Conservation (phyloP, 306 rosid genomes). For the Glycine latifolia region DNA sequence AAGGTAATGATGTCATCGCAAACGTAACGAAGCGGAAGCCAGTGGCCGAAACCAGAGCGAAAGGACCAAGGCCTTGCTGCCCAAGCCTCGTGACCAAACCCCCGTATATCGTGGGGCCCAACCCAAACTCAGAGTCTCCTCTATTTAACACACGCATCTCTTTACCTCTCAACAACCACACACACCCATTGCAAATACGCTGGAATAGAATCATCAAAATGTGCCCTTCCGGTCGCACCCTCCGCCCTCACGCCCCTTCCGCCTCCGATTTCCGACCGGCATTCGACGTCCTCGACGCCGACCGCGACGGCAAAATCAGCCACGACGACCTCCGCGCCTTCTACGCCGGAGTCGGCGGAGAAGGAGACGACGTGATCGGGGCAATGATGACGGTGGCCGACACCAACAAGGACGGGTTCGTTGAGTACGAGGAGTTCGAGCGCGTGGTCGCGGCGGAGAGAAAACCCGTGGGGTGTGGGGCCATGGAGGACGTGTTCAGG, state of each 20-base stretch:
- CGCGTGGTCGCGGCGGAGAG: conserved; percentile 57
- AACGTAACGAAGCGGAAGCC: neutral
- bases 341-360: conserved; percentile 50
- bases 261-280: conserved; percentile 64
- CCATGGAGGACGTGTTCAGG: conserved; percentile 87
- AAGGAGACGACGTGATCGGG: conserved; percentile 63
- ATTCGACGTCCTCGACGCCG: conserved; percentile 78
- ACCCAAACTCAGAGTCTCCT: neutral
- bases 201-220: conserved; percentile 25
- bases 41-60: too few species aligned
- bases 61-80: conserved; percentile 9
- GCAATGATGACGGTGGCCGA: conserved; percentile 88
- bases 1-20: conserved; percentile 36
- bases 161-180: neutral
- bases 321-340: conserved; percentile 77
- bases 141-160: neutral
- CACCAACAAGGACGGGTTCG: conserved; percentile 76
- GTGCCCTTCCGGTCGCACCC: conserved; percentile 66
- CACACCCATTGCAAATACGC: neutral
- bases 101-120: conserved; percentile 38
- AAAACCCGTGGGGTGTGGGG: conserved; percentile 44
- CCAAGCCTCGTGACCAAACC: conserved; percentile 27
- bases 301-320: conserved; percentile 85
- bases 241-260: neutral
- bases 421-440: conserved; percentile 92